phyloP scores from a whole-genome alignment of 257 asterid species.

The Solanum rostratum region DNA sequence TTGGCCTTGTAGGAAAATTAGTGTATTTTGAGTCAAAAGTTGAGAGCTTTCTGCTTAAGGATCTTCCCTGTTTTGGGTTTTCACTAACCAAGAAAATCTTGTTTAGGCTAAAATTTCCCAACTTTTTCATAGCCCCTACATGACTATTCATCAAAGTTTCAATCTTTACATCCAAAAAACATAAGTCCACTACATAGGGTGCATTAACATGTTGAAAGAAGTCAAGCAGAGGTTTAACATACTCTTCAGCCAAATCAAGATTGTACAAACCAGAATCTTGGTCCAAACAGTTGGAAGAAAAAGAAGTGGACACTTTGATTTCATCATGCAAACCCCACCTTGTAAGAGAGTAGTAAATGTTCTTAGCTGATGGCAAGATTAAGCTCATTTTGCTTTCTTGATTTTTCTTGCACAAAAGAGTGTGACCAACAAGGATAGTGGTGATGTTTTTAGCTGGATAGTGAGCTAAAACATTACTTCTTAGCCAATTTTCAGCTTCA shows the following conservation, averaged over 20 bases:
- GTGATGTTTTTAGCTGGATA: slow-evolving; percentile 56
- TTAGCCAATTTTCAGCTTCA: slow-evolving; percentile 68
- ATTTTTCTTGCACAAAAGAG: slow-evolving; percentile 26
- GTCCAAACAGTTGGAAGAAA: slow-evolving; percentile 47
- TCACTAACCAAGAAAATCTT: slow-evolving; percentile 13
- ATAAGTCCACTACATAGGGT: slow-evolving; percentile 28
- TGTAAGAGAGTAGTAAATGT: slow-evolving; percentile 69
- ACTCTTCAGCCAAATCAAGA: slow-evolving; percentile 16
- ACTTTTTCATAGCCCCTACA: slow-evolving; percentile 20
- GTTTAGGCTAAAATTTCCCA: slow-evolving; percentile 18
- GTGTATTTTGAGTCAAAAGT: slow-evolving; percentile 15
- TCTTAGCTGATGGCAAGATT: slow-evolving; percentile 49
- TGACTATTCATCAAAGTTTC: slow-evolving; percentile 17
- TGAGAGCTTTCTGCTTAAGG: slow-evolving; percentile 44
- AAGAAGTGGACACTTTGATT: slow-evolving; percentile 44
- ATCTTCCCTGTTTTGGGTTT: slow-evolving; percentile 5
- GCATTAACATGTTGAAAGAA: slow-evolving; percentile 36
- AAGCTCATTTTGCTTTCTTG: slow-evolving; percentile 15
- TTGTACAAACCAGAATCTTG: slow-evolving; percentile 13
- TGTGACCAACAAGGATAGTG: slow-evolving; percentile 47
- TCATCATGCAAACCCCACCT: slow-evolving; percentile 80
- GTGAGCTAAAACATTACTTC: slow-evolving; percentile 42
- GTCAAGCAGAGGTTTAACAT: slow-evolving; percentile 37
- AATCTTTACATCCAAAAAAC: slow-evolving; percentile 12
- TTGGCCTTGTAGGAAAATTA: slow-evolving; percentile 39